Evolutionary conservation across 495 filamentous ascomycete species (phyloP), one percentile per base, ranked within the genome.

Genomic region (Penicillium longicatenatum): DNA sequence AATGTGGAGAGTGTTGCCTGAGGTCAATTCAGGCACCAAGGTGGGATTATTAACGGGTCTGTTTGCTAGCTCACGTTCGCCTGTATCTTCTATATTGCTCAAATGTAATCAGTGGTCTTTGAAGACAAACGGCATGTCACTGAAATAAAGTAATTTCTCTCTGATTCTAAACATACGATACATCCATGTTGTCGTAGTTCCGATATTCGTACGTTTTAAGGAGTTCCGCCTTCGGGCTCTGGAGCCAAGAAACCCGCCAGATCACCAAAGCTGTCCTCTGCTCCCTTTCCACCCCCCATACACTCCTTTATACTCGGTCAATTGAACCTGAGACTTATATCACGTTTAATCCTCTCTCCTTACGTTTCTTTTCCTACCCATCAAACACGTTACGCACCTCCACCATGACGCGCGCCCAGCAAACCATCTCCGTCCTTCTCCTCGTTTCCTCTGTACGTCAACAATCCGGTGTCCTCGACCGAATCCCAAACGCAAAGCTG

Each of bases 331-430:
- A 2, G 20, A 42, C 3, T 46, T 21, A 22, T 9, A 59, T 42
- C n/a, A 14, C 7, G 2, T 43, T 45, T 41, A 22, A 30, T 43
- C 24, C 26, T 26, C 57, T 35, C 59, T 56, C 35, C 53, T 60
- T 58, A 19, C 54, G 22, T 39, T 44, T 26, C 19, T 22, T 20
- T 55, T 12, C n/a, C 9, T 21, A 55, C 44, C 22, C 17, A 17
- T 60, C n/a, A 31, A 19, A 12, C 7, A 39, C 41, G 39, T 33
- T 52, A 39, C 29, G 45, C 50, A 22, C 57, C 35, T 56, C 60
- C 69, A 72, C 44, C 61, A 98, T 97, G 94, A 96, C 94, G 60
- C 90, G 91, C 73, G 94, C 94, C 21, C 90, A 93, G 69, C 93
- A 98, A 73, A 92, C 89, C 60, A 84, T 97, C 70, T 96, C 92